A percentile compares a stretch with the other conserved stretches of the same genome.
Conservation (phyloP, 139 green algal genomes). For the Mesostigma viride region DNA sequence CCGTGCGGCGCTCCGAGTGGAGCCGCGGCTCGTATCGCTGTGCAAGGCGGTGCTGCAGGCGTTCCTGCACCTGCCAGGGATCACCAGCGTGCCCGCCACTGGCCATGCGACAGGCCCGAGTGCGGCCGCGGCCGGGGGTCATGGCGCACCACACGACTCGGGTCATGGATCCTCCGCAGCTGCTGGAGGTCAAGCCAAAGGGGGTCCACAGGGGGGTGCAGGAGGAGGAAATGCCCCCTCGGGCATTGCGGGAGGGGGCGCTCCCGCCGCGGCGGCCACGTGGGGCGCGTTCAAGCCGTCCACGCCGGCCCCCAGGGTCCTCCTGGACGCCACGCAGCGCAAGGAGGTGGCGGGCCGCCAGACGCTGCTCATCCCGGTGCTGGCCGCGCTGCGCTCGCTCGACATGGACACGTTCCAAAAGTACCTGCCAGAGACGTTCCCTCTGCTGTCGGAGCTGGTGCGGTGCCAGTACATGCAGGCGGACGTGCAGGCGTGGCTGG, state of each 20-base stretch:
- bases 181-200: not conserved
- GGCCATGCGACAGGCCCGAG: not conserved
- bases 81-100: slow-evolving; percentile 3
- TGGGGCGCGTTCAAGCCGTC: not conserved
- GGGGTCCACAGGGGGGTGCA: not conserved
- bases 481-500: slow-evolving; percentile 75
- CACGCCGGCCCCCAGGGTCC: not conserved
- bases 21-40: slow-evolving; percentile 46
- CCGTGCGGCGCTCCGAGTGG: slow-evolving; percentile 27
- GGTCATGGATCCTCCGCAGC: not conserved
- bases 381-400: slow-evolving; percentile 50
- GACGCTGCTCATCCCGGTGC: slow-evolving; percentile 38
- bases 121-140: not conserved
- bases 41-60: slow-evolving; percentile 55
- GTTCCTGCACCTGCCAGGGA: slow-evolving; percentile 18
- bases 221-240: slow-evolving; percentile 4
- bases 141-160: not conserved
- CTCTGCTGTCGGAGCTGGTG: slow-evolving; percentile 71
- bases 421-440: slow-evolving; percentile 72
- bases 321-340: slow-evolving; percentile 12
- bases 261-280: not conserved
- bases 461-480: slow-evolving; percentile 58
- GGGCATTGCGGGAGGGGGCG: not conserved
- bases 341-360: slow-evolving; percentile 17
- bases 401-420: slow-evolving; percentile 47